Percentiles rank a stretch among this genome's conserved stretches.
Conservation (phyloP, 805 yeast species). For the Candida incommunis region DNA sequence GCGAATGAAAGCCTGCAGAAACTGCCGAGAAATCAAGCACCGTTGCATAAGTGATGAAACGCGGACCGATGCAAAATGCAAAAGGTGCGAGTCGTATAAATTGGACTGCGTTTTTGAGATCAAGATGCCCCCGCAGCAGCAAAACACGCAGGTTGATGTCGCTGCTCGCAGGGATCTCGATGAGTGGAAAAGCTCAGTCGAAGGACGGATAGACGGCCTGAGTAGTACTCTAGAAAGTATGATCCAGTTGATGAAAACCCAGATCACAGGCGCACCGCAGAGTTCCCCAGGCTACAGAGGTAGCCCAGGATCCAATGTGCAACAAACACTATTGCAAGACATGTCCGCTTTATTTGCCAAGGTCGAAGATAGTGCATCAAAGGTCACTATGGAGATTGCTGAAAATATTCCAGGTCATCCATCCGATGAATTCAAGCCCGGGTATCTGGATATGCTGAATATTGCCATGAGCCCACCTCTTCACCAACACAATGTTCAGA, state of each 20-base stretch:
- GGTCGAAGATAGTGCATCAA: not conserved
- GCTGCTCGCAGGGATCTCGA: too few relatives aligned
- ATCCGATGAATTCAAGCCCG: not conserved
- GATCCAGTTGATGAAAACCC: slow-evolving; percentile 21
- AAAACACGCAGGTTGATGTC: slow-evolving; percentile 5
- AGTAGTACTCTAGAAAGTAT: slow-evolving; percentile 28
- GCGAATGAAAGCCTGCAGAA: slow-evolving; percentile 41
- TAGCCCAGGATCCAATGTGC: too few relatives aligned
- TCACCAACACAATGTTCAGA: too few relatives aligned
- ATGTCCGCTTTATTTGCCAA: not conserved
- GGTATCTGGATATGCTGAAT: not conserved
- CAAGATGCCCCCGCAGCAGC: slow-evolving; percentile 28
- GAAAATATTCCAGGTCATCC: not conserved
- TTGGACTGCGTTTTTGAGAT: slow-evolving; percentile 44
- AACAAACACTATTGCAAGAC: not conserved
- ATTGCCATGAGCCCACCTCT: too few relatives aligned
- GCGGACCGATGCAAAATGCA: slow-evolving; percentile 32
- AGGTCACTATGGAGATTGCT: slow-evolving; percentile 1
- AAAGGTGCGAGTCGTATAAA: slow-evolving; percentile 37
- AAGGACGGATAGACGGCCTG: slow-evolving; percentile 25
- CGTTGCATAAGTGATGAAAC: slow-evolving; percentile 36
- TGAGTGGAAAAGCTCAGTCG: slow-evolving; percentile 26
- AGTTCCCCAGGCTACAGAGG: too few relatives aligned
- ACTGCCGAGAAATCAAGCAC: slow-evolving; percentile 49
- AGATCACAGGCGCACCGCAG: not conserved